These are phyloP conservation scores for Pseudogymnoascus sp. DNA, from an alignment of 2,329 filamentous ascomycete species.

Conservation along the genomic window DNA sequence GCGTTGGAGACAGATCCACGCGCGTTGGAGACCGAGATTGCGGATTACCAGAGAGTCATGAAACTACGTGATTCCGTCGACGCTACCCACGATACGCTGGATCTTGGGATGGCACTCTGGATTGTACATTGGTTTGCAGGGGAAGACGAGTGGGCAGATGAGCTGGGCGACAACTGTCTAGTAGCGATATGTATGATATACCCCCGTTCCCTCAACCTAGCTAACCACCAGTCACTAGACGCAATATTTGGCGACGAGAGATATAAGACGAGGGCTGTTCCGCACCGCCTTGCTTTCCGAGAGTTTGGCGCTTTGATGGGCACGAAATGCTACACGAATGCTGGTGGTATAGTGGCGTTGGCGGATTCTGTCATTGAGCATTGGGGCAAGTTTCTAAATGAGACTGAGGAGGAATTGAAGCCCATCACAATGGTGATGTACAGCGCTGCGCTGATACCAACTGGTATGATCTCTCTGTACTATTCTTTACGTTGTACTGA, in stretches of 20 bases:
- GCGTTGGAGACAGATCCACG: constrained; percentile 37
- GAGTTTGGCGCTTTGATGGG: constrained; percentile 11
- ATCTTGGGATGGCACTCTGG: constrained; percentile 55
- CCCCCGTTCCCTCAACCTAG: neutral
- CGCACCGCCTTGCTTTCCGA: constrained; percentile 9
- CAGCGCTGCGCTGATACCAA: constrained; percentile 1
- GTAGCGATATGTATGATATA: neutral
- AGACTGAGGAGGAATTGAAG: neutral
- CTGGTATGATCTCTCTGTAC: neutral
- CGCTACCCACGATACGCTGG: constrained; percentile 44
- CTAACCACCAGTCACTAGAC: constrained; percentile 5
- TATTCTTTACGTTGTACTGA: neutral
- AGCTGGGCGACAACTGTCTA: constrained; percentile 22
- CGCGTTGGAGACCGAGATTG: constrained; percentile 42
- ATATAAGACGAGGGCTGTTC: neutral
- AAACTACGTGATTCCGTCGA: constrained; percentile 36
- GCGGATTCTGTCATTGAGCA: constrained; percentile 2
- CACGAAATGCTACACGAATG: neutral
- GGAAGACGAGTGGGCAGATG: constrained; percentile 41
- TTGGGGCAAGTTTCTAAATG: neutral
- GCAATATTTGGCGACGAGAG: neutral
- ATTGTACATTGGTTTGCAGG: constrained; percentile 43
- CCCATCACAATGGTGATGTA: constrained; percentile 12
- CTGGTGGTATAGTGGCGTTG: neutral
- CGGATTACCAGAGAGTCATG: constrained; percentile 45